These are phyloP conservation scores for Fusarium veterinarium DNA, from an alignment of 2,329 filamentous ascomycete genomes.

Conservation along the genomic window DNA sequence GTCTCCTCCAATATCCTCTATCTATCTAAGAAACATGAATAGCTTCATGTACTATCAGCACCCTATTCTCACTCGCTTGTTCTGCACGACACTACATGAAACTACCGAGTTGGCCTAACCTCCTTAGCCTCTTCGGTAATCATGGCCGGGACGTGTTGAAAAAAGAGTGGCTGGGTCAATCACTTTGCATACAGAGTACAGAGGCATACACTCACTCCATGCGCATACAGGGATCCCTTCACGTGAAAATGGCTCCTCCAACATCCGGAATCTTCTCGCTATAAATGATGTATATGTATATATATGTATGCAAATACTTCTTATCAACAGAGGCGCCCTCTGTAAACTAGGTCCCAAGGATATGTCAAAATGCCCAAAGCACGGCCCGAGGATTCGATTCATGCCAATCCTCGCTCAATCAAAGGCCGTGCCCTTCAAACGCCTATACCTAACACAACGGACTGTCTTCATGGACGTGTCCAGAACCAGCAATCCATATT, in stretches of 20 bases:
- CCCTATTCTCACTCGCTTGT: conserved; percentile 4
- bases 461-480: conserved; percentile 39
- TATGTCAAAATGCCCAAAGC: conserved; percentile 24
- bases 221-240: conserved; percentile 25
- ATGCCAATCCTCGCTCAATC: conserved; percentile 38
- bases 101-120: conserved; percentile 31
- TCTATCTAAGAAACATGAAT: background rate
- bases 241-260: conserved; percentile 32
- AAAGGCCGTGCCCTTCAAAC: conserved; percentile 38
- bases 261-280: background rate
- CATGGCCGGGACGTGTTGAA: conserved; percentile 28
- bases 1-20: background rate
- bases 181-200: conserved; percentile 3
- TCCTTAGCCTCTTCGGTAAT: conserved; percentile 35
- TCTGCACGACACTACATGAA: conserved; percentile 29
- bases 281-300: background rate
- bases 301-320: conserved; percentile 20
- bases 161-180: conserved; percentile 36
- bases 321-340: conserved; percentile 16
- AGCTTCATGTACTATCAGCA: background rate
- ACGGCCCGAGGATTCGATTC: conserved; percentile 39
- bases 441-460: conserved; percentile 44
- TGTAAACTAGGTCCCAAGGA: background rate
- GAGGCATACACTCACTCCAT: background rate
- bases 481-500: conserved; percentile 41